Percentiles rank a stretch among this genome's conserved stretches.
These are phyloP conservation scores for Syncephalastrum monosporum DNA, from an alignment of 371 early-diverging fungal species.

Conservation along the genomic window DNA sequence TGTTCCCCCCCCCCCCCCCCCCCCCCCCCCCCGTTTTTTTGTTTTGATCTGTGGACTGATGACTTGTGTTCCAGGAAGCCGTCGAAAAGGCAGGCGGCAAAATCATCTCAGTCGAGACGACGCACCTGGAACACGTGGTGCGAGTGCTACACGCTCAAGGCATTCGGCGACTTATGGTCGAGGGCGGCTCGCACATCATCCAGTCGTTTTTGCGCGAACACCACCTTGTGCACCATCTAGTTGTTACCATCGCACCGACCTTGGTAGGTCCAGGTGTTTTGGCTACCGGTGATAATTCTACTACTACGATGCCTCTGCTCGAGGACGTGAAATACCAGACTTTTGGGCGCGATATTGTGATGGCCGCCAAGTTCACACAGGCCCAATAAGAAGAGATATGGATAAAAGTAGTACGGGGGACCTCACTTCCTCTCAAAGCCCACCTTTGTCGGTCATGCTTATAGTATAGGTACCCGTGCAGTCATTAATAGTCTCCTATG, in stretches of 20 bases:
- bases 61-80: constrained; percentile 14
- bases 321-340: constrained; percentile 18
- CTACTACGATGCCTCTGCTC: not conserved
- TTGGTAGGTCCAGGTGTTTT: constrained; percentile 66
- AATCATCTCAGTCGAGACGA: constrained; percentile 23
- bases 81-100: constrained; percentile 50
- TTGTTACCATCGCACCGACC: constrained; percentile 81
- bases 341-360: constrained; percentile 31
- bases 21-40: too few relatives aligned
- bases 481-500: too few relatives aligned
- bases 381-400: too few relatives aligned
- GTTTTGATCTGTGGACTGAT: not conserved
- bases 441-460: too few relatives aligned
- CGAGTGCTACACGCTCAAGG: constrained; percentile 24
- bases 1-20: too few relatives aligned
- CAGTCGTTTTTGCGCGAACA: constrained; percentile 55
- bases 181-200: constrained; percentile 88
- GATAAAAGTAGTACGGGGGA: too few relatives aligned
- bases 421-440: too few relatives aligned
- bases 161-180: constrained; percentile 79
- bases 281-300: constrained; percentile 3
- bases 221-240: constrained; percentile 51
- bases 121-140: constrained; percentile 17
- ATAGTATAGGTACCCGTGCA: too few relatives aligned
- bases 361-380: constrained; percentile 12